A percentile compares a stretch with the other conserved stretches of the same genome.
phyloP scores from a whole-genome alignment of 352 stramenopile species.

The Aphanomyces stellatus region DNA sequence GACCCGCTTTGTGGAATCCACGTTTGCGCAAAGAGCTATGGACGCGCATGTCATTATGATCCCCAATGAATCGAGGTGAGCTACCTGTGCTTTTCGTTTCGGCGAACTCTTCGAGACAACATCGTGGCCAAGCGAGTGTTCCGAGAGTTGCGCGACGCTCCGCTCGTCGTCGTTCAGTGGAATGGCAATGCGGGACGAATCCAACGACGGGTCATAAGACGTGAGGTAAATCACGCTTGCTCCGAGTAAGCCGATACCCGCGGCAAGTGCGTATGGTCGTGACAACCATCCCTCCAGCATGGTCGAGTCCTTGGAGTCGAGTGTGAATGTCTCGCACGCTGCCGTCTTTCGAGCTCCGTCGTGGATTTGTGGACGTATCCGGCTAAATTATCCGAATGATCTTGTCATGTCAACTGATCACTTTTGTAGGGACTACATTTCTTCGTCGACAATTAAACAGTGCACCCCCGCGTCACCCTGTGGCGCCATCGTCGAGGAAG shows the following conservation, averaged over 20 bases:
- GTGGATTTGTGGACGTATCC: too few species aligned
- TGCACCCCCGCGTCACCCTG: too few species aligned
- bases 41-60: background rate
- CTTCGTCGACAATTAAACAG: too few species aligned
- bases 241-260: background rate
- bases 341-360: too few species aligned
- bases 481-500: too few species aligned
- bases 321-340: too few species aligned
- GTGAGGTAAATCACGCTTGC: background rate
- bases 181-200: background rate
- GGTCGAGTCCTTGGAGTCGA: too few species aligned
- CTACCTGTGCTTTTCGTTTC: background rate
- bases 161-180: background rate
- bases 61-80: background rate
- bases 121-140: background rate
- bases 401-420: too few species aligned
- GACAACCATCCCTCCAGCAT: background rate
- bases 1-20: background rate
- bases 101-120: background rate
- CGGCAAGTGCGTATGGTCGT: background rate
- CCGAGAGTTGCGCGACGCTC: background rate
- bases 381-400: background rate
- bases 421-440: background rate
- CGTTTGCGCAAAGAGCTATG: slow-evolving; percentile 17
- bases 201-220: background rate